Base-by-base conservation (phyloP, 1,284 basidiomycete genomes). In the Sporisorium sorghi region DNA sequence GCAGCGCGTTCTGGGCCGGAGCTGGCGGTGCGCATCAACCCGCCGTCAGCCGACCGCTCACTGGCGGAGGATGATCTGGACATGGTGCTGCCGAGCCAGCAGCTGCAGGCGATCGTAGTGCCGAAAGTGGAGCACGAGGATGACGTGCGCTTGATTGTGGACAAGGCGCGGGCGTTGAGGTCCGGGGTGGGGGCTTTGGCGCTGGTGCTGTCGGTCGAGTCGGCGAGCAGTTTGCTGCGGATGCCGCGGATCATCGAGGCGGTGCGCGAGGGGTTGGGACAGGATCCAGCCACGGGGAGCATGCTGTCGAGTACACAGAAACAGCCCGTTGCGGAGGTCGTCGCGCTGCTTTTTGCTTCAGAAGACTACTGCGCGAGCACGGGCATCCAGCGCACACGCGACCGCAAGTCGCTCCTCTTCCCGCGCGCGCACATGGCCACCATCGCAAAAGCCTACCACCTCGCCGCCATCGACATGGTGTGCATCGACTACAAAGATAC, bases 401-500 rank as follows among this genome's bases (percentile, higher is more conserved):
- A 89, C 10, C 89, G 92, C 21, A 86, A 87, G 51, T 93, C 96
- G 80, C 86, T 98, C 21, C 88, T 95, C 7, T 93, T 90, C 78
- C 91, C 93, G 3, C 90, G 95, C n/a, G 93, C 93, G 0, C 88
- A 91, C 63, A 89, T 97, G 58, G 92, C 91, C 10, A 89, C 92
- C 24, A 89, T 90, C 0, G 93, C 95, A 12, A 94, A 92, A 82
- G 93, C 93, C 5, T 93, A 91, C 80, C 89, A 89, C 0, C 86
- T 97, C 2, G 89, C 91, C 40, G 92, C 94, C 2, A 93, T 98
- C 80, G 73, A 76, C n/a, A 77, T 93, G 91, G 93, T 96, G 1
- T 96, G 94, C 83, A 90, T 95, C 37, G 91, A 94, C 82, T 96
- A 94, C 87, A 92, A 92, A 82, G 90, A 95, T 81, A 79, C 86